Percentiles rank a stretch among this genome's conserved stretches.
phyloP scores from a whole-genome alignment of 441 rosid genomes.

The Croton setiger region DNA sequence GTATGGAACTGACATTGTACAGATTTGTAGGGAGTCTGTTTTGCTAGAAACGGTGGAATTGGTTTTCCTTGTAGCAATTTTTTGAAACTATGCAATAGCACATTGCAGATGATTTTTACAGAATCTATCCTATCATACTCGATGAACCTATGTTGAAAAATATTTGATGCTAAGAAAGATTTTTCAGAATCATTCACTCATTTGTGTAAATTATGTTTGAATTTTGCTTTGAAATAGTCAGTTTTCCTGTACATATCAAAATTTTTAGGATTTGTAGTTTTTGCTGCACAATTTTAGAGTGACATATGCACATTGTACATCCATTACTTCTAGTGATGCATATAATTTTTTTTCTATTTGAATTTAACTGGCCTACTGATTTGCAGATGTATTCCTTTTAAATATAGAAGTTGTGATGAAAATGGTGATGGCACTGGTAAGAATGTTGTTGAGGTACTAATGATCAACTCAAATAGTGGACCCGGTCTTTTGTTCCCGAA shows the following conservation, averaged over 20 bases:
- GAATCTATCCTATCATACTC: too few relatives aligned
- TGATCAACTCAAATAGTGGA: conserved; percentile 4
- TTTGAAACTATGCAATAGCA: too few relatives aligned
- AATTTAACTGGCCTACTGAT: not conserved
- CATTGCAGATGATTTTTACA: too few relatives aligned
- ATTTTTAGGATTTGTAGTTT: not conserved
- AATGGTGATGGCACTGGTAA: not conserved
- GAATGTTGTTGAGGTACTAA: conserved; percentile 2
- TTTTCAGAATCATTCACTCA: not conserved
- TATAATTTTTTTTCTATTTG: not conserved
- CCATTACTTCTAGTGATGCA: not conserved
- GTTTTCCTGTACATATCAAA: not conserved
- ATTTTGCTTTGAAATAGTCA: not conserved
- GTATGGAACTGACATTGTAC: too few relatives aligned
- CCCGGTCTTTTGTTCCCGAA: conserved; percentile 3
- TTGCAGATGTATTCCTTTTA: conserved; percentile 1
- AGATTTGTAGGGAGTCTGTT: too few relatives aligned
- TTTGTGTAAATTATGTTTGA: not conserved
- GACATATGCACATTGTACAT: not conserved
- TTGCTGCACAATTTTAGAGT: not conserved
- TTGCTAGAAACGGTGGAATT: too few relatives aligned
- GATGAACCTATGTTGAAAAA: too few relatives aligned
- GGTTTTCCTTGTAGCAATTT: too few relatives aligned
- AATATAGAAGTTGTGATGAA: not conserved
- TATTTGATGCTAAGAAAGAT: too few relatives aligned